A percentile compares a stretch with the other conserved stretches of the same genome.
Evolutionary conservation across 140 eudicot genomes (phyloP).

Genomic region (Flaveria floridana): DNA sequence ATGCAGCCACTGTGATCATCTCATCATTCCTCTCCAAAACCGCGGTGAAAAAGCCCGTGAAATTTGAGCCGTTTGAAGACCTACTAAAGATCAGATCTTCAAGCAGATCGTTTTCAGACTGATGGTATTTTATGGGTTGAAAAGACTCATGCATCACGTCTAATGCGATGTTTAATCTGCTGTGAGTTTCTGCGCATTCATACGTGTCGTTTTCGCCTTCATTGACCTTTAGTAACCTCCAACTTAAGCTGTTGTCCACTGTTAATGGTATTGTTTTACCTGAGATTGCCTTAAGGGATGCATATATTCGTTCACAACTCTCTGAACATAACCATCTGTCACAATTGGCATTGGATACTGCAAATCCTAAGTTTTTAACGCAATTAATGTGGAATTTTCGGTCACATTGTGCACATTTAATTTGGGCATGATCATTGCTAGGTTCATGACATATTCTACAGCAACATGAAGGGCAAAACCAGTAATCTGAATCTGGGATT

Average conservation of each 20-base stretch:
- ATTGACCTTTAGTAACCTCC: conserved; percentile 55
- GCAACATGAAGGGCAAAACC: conserved; percentile 82
- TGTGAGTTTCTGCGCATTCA: conserved; percentile 30
- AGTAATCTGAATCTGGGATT: conserved; percentile 52
- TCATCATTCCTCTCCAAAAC: conserved; percentile 59
- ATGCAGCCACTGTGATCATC: conserved; percentile 50
- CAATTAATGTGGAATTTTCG: conserved; percentile 51
- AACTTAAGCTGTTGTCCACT: conserved; percentile 41
- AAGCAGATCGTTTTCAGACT: conserved; percentile 53
- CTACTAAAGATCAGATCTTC: conserved; percentile 73
- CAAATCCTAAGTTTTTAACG: conserved; percentile 36
- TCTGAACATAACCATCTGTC: conserved; percentile 54
- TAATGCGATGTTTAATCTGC: conserved; percentile 58
- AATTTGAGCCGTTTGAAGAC: conserved; percentile 48
- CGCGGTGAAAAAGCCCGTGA: conserved; percentile 67
- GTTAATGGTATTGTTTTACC: conserved; percentile 41
- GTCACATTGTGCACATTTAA: conserved; percentile 70
- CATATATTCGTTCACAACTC: conserved; percentile 47
- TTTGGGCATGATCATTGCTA: conserved; percentile 9
- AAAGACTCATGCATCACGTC: conserved; percentile 87
- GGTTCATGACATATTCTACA: conserved; percentile 58
- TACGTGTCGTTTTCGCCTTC: conserved; percentile 20
- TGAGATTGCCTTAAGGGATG: conserved; percentile 35
- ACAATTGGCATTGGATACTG: background rate
- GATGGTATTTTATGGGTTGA: conserved; percentile 51